A percentile compares a stretch with the other conserved stretches of the same genome.
Evolutionary conservation across 306 rosid genomes (phyloP).

Genomic region (Trichosanthes cucumerina): DNA sequence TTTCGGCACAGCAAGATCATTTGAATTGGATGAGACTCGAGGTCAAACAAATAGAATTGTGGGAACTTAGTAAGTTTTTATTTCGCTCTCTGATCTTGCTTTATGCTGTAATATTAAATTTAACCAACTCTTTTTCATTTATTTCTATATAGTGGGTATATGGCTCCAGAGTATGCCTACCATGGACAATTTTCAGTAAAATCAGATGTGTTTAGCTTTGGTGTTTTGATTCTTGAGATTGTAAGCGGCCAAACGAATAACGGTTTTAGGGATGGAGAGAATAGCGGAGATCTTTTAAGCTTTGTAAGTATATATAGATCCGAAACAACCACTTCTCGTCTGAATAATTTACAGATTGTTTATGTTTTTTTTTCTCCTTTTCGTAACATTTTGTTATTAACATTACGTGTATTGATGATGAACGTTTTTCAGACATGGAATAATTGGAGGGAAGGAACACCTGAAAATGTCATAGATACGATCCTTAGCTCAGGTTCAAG

Average conservation of each 20-base stretch:
- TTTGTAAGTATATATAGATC: background rate
- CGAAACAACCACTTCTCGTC: too few species aligned
- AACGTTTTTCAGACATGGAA: constrained; percentile 12
- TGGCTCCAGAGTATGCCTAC: background rate
- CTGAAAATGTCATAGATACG: background rate
- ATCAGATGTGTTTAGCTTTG: background rate
- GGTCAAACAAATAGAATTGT: background rate
- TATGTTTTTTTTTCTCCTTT: too few species aligned
- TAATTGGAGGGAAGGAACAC: constrained; percentile 8
- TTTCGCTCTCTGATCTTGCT: too few species aligned
- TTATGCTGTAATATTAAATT: too few species aligned
- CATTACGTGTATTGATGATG: too few species aligned
- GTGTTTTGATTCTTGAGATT: background rate
- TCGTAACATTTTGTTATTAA: too few species aligned
- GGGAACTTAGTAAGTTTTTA: background rate
- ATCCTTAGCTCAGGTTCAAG: background rate
- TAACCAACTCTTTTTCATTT: too few species aligned
- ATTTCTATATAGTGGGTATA: background rate
- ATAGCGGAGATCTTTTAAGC: background rate
- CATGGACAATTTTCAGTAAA: background rate
- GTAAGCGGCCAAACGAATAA: background rate
- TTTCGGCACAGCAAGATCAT: background rate
- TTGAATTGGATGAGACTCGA: background rate
- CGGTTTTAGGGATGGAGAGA: background rate
- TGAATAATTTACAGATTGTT: too few species aligned